These are phyloP conservation scores for Agarophyton chilense DNA, from an alignment of 23 red algal species.

Conservation along the genomic window DNA sequence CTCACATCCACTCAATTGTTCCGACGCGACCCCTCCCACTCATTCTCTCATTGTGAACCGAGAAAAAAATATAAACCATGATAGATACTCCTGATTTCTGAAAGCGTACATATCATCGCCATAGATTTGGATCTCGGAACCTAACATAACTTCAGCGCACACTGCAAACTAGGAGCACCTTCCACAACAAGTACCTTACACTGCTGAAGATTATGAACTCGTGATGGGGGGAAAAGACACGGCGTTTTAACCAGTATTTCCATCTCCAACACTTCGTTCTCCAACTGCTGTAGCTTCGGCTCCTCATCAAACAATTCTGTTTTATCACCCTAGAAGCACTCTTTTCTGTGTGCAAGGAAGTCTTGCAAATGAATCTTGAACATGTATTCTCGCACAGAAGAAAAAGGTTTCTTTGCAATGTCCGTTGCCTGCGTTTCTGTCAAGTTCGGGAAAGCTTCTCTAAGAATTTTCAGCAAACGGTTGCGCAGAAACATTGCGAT, in stretches of 20 bases:
- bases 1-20: neutral
- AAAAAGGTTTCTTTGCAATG: constrained; percentile 78
- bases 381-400: constrained; percentile 73
- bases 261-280: constrained; percentile 67
- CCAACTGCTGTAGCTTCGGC: constrained; percentile 63
- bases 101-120: too few relatives aligned
- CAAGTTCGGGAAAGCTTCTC: constrained; percentile 91
- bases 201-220: constrained; percentile 2
- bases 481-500: constrained; percentile 72
- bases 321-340: constrained; percentile 93
- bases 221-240: constrained; percentile 32
- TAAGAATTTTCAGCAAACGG: constrained; percentile 77
- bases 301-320: constrained; percentile 96
- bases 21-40: neutral
- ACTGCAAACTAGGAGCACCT: neutral
- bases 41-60: neutral
- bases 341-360: constrained; percentile 95
- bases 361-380: constrained; percentile 97
- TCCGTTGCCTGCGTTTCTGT: constrained; percentile 60
- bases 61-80: neutral
- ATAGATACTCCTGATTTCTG: neutral
- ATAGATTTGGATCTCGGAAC: too few relatives aligned
- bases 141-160: neutral
- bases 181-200: neutral
- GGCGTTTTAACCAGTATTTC: constrained; percentile 73